Conservation (phyloP, 1,139 yeast genomes). For the Dujonia santamariae region DNA sequence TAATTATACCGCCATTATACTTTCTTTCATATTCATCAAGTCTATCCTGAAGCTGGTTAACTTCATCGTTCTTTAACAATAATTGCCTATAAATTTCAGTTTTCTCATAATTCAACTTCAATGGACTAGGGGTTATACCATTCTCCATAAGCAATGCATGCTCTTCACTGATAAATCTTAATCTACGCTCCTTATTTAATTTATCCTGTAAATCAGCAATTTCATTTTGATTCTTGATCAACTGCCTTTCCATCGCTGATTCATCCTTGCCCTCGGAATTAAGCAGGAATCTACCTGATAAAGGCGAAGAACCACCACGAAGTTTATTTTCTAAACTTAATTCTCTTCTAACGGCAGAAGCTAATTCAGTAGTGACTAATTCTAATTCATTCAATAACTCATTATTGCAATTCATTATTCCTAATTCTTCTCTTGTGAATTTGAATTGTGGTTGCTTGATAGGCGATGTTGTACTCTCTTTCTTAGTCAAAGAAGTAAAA, state of each 20-base stretch:
- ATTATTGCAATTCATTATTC: constrained; percentile 57
- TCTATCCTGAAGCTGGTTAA: constrained; percentile 42
- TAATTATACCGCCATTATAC: constrained; percentile 21
- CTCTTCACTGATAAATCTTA: constrained; percentile 68
- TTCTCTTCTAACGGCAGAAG: constrained; percentile 68
- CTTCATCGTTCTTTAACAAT: constrained; percentile 45
- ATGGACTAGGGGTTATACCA: constrained; percentile 51
- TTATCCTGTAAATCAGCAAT: constrained; percentile 55
- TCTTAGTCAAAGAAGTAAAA: constrained; percentile 2
- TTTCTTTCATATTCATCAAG: constrained; percentile 28
- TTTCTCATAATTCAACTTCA: constrained; percentile 57
- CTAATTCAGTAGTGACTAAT: constrained; percentile 66
- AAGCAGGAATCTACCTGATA: constrained; percentile 6
- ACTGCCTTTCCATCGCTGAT: constrained; percentile 17
- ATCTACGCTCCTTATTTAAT: constrained; percentile 60
- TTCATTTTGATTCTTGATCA: constrained; percentile 42
- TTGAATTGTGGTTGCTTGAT: constrained; percentile 12
- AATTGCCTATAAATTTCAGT: constrained; percentile 48
- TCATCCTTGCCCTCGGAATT: constrained; percentile 17
- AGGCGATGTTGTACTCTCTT: constrained; percentile 8
- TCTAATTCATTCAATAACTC: constrained; percentile 62
- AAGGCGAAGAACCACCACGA: constrained; percentile 13
- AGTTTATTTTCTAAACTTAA: constrained; percentile 51
- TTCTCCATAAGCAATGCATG: constrained; percentile 56
- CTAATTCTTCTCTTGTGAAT: constrained; percentile 59